Evolutionary conservation across 2,329 filamentous ascomycete genomes (phyloP).

Genomic region (Colletotrichum sp.): DNA sequence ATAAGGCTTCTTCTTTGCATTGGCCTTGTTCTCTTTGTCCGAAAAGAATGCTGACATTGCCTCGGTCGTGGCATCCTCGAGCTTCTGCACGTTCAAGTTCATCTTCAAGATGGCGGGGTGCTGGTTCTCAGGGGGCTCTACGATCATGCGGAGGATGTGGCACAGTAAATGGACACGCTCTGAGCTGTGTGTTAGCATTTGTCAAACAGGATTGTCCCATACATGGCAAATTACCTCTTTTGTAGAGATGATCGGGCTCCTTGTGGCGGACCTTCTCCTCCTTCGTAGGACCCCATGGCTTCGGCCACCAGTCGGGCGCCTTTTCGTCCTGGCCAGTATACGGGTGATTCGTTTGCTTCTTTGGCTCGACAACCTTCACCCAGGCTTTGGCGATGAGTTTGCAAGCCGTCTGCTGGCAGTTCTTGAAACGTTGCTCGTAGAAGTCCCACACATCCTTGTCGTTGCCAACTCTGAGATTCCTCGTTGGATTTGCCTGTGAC

Average conservation of each 20-base stretch:
- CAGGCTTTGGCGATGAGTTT: slow-evolving; percentile 78
- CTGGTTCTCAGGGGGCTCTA: slow-evolving; percentile 54
- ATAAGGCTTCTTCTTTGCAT: slow-evolving; percentile 59
- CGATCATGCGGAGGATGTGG: slow-evolving; percentile 65
- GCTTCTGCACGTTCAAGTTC: slow-evolving; percentile 56
- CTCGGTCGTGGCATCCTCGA: slow-evolving; percentile 65
- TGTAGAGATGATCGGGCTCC: slow-evolving; percentile 76
- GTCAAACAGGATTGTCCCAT: background rate
- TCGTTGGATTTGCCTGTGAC: slow-evolving; percentile 41
- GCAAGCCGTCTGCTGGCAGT: slow-evolving; percentile 73
- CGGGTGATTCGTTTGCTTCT: slow-evolving; percentile 77
- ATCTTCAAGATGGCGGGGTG: slow-evolving; percentile 59
- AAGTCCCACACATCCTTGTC: slow-evolving; percentile 60
- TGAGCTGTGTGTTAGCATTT: slow-evolving; percentile 32
- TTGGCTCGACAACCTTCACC: slow-evolving; percentile 77
- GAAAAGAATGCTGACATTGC: slow-evolving; percentile 63
- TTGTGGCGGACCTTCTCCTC: slow-evolving; percentile 67
- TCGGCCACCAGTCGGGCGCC: slow-evolving; percentile 72
- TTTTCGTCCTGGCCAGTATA: slow-evolving; percentile 71
- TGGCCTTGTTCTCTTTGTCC: slow-evolving; percentile 58
- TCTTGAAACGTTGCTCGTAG: slow-evolving; percentile 66
- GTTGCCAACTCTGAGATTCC: slow-evolving; percentile 58
- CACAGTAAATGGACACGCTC: slow-evolving; percentile 64
- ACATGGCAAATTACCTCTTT: slow-evolving; percentile 56
- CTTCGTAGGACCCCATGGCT: slow-evolving; percentile 54